Base-by-base conservation (phyloP, 2,329 filamentous ascomycete species). In the Xylaria digitata region DNA sequence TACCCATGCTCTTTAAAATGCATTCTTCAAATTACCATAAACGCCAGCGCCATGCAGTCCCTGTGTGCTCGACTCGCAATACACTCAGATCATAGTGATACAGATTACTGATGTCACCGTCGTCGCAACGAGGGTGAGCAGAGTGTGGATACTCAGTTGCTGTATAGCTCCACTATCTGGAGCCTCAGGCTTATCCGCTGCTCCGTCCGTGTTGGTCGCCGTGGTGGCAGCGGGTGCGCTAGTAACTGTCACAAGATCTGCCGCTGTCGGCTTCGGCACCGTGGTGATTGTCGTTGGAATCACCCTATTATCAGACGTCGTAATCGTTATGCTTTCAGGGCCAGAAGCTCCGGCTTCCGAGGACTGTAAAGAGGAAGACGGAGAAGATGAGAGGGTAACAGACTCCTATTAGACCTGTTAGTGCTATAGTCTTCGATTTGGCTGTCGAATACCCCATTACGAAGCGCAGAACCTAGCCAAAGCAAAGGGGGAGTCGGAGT, bases 261-360 rank as follows among this genome's bases (percentile, higher is more conserved):
- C 19, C 11, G 53, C 30, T 34, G 62, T 61, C 23, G 66, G 48
- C 40, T 63, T 66, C 11, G 49, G n/a, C 19, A 80, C 86, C 15
- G 78, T 75, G 6, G 83, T 85, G 53, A 82, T 57, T 23, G 66
- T 68, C 42, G 66, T 68, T 32, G 21, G 32, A 19, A 19, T 50
- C n/a, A n/a, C n/a, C 26, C 30, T 42, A 32, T 11, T 48, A 60
- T 66, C 50, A 15, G 63, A 84, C 83, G 69, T 80, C 79, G 37
- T 84, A 74, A 72, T 86, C 78, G 72, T 80, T 53, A 81, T 75
- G 21, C 79, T 75, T 67, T 84, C 80, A 85, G 74, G 80, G 71
- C 78, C 82, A 80, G 72, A 79, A 77, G 72, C 77, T 73, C 53
- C 73, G 72, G 55, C 64, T 69, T 42, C 73, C 50, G 68, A 85